phyloP scores from a whole-genome alignment of 306 rosid genomes.

The Parietaria judaica region DNA sequence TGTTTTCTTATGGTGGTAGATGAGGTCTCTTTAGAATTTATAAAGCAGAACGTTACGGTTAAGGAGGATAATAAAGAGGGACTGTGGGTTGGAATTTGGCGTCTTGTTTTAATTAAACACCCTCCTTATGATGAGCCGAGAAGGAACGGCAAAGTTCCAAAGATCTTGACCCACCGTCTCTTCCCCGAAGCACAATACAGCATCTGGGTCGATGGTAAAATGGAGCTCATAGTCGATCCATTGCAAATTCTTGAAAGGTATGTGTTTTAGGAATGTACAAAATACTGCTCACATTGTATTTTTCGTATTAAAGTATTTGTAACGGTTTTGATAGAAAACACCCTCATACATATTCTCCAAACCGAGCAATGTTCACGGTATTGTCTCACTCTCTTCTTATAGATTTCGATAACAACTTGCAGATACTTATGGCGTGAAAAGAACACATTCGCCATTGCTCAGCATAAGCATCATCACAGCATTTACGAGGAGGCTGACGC shows the following conservation, averaged over 20 bases:
- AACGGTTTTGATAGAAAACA: too few relatives aligned
- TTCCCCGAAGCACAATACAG: conserved; percentile 89
- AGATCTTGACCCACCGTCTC: conserved; percentile 79
- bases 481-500: conserved; percentile 96
- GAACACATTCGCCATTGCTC: conserved; percentile 89
- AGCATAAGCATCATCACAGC: conserved; percentile 87
- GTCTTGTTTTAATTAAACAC: conserved; percentile 64
- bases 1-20: conserved; percentile 97
- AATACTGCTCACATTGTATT: too few relatives aligned
- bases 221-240: conserved; percentile 95
- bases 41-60: conserved; percentile 66
- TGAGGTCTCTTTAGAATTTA: conserved; percentile 67
- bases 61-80: conserved; percentile 59
- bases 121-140: conserved; percentile 98
- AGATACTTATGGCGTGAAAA: conserved; percentile 94
- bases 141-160: conserved; percentile 94
- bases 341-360: too few relatives aligned
- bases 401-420: neutral
- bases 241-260: conserved; percentile 88
- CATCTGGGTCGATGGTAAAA: conserved; percentile 98
- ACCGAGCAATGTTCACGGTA: too few relatives aligned
- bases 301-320: too few relatives aligned
- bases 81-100: conserved; percentile 96
- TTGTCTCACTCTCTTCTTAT: too few relatives aligned
- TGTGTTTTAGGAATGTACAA: neutral